phyloP scores from a whole-genome alignment of 306 rosid genomes.

The Sophora flavescens region DNA sequence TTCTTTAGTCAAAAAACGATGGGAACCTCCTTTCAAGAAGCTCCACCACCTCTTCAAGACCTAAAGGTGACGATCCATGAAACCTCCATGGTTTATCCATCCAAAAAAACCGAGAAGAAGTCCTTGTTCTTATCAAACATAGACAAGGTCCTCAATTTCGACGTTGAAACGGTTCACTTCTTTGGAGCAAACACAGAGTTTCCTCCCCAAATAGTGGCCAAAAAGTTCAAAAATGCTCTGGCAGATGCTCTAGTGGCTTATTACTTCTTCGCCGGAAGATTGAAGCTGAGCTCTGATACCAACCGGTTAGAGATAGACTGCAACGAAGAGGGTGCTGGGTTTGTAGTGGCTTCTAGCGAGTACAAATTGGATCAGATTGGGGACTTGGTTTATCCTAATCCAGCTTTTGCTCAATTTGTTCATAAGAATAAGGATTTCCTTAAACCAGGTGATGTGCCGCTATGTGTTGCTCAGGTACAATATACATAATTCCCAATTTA shows the following conservation, averaged over 20 bases:
- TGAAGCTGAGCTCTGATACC: conserved; percentile 50
- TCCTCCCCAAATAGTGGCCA: conserved; percentile 44
- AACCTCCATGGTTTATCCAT: conserved; percentile 60
- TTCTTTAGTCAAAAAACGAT: conserved; percentile 22
- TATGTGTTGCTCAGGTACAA: conserved; percentile 70
- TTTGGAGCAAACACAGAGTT: conserved; percentile 60
- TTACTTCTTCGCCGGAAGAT: conserved; percentile 72
- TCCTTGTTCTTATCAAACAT: conserved; percentile 80
- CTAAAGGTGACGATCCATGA: conserved; percentile 61
- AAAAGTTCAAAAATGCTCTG: conserved; percentile 57
- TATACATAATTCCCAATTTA: not conserved
- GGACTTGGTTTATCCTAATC: conserved; percentile 73
- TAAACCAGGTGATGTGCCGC: conserved; percentile 58
- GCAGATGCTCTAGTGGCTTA: conserved; percentile 61
- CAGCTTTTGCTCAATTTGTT: conserved; percentile 69
- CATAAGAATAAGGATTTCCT: conserved; percentile 53
- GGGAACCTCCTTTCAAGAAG: conserved; percentile 40
- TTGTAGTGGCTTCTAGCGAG: conserved; percentile 71
- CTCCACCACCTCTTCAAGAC: conserved; percentile 49
- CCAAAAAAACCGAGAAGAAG: conserved; percentile 52
- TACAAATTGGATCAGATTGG: conserved; percentile 65
- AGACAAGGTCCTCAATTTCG: conserved; percentile 74
- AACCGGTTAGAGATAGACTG: conserved; percentile 73
- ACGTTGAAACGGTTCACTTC: conserved; percentile 74
- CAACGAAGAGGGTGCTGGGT: conserved; percentile 66